phyloP scores from a whole-genome alignment of 2,329 filamentous ascomycete genomes.

The Apiospora kogelbergensis region DNA sequence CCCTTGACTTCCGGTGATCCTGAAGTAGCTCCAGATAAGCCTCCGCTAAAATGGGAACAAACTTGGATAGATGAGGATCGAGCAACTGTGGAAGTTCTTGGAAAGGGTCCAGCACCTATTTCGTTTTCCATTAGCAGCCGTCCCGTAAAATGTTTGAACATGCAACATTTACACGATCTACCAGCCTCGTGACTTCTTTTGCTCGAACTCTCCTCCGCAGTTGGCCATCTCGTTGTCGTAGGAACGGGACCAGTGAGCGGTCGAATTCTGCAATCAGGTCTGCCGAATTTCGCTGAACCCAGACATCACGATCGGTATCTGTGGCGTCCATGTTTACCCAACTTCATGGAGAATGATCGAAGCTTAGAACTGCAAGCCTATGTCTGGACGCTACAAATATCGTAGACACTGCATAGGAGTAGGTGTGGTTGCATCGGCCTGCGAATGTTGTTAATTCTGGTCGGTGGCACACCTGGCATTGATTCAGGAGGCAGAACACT shows the following conservation, averaged over 20 bases:
- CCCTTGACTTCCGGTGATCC: constrained; percentile 41
- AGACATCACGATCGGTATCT: constrained; percentile 60
- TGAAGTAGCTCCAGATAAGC: constrained; percentile 71
- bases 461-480: neutral
- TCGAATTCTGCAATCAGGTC: constrained; percentile 62
- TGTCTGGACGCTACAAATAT: neutral
- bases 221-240: constrained; percentile 51
- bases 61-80: constrained; percentile 75
- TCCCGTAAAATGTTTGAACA: constrained; percentile 15
- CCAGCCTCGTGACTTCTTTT: constrained; percentile 48
- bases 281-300: constrained; percentile 59
- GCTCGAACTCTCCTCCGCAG: constrained; percentile 51
- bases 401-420: neutral
- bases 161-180: constrained; percentile 40
- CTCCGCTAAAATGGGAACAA: constrained; percentile 73
- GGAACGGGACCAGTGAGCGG: constrained; percentile 49
- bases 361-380: neutral
- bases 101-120: constrained; percentile 73
- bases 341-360: neutral
- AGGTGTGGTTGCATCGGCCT: neutral
- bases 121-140: constrained; percentile 19
- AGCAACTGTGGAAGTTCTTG: constrained; percentile 94
- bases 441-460: neutral
- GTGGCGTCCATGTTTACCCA: constrained; percentile 53
- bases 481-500: neutral